Percentiles rank a stretch among this genome's conserved stretches.
Evolutionary conservation across 306 rosid genomes (phyloP).

Genomic region (Lathyrus oleraceus): DNA sequence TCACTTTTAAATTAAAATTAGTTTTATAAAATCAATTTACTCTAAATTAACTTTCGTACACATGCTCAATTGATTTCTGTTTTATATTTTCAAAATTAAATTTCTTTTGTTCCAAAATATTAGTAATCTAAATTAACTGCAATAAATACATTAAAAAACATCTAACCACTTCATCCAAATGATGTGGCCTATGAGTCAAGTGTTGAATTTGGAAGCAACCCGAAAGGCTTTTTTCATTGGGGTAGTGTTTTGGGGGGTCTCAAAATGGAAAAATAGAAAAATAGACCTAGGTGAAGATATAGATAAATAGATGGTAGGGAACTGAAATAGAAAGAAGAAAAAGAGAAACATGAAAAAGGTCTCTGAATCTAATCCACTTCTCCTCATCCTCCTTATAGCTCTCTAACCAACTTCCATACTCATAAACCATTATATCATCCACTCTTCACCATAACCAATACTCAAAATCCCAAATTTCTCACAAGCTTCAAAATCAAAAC

Average conservation of each 20-base stretch:
- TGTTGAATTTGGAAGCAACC: slow-evolving; percentile 54
- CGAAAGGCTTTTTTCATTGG: slow-evolving; percentile 50
- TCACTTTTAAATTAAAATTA: too few relatives aligned
- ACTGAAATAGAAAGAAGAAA: slow-evolving; percentile 40
- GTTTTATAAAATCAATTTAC: too few relatives aligned
- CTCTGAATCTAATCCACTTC: slow-evolving; percentile 48
- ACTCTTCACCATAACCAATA: slow-evolving; percentile 2
- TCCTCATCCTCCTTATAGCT: slow-evolving; percentile 22
- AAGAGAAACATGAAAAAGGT: slow-evolving; percentile 38
- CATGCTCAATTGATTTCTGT: too few relatives aligned
- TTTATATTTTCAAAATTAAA: too few relatives aligned
- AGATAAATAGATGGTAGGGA: slow-evolving; percentile 51
- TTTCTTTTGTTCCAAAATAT: too few relatives aligned
- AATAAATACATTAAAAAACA: background rate
- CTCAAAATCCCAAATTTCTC: slow-evolving; percentile 1
- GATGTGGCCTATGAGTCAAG: background rate
- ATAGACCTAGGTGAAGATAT: slow-evolving; percentile 27
- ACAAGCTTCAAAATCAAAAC: background rate
- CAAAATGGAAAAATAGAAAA: slow-evolving; percentile 35
- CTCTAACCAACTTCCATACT: slow-evolving; percentile 38
- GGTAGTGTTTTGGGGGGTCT: slow-evolving; percentile 40
- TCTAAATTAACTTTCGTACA: too few relatives aligned
- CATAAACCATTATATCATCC: slow-evolving; percentile 1
- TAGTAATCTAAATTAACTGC: too few relatives aligned
- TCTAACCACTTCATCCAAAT: background rate